Evolutionary conservation across 2,329 filamentous ascomycete genomes (phyloP).

Genomic region (Podosphaera fusca): DNA sequence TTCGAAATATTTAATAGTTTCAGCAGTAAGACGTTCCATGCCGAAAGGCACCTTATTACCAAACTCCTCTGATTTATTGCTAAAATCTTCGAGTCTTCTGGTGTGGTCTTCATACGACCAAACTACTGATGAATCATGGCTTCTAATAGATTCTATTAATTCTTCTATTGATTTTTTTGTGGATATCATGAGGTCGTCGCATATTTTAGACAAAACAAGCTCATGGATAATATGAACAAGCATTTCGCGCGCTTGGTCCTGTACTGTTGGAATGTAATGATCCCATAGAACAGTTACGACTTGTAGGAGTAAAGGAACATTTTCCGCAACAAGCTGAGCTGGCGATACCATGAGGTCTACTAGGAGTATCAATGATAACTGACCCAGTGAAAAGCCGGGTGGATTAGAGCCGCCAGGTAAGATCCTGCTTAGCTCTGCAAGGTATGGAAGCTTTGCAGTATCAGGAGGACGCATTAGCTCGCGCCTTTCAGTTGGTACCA

Average conservation of each 20-base stretch:
- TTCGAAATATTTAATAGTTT: constrained; percentile 70
- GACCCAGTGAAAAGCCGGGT: constrained; percentile 74
- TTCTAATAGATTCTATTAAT: constrained; percentile 66
- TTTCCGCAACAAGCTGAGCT: constrained; percentile 54
- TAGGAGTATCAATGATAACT: constrained; percentile 75
- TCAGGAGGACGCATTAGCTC: constrained; percentile 46
- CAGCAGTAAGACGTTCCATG: constrained; percentile 64
- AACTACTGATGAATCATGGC: constrained; percentile 61
- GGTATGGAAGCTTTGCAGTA: constrained; percentile 56
- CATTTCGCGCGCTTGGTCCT: constrained; percentile 94
- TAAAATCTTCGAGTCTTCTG: constrained; percentile 16
- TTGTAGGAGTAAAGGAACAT: constrained; percentile 68
- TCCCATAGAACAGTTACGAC: constrained; percentile 91
- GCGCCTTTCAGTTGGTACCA: constrained; percentile 76
- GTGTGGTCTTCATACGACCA: constrained; percentile 81
- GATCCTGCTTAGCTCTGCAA: constrained; percentile 59
- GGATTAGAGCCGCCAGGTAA: constrained; percentile 79
- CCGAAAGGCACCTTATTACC: constrained; percentile 63
- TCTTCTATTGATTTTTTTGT: constrained; percentile 62
- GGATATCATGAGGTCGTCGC: constrained; percentile 36
- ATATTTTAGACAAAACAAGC: constrained; percentile 59
- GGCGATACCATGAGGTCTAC: constrained; percentile 94
- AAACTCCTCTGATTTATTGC: constrained; percentile 49
- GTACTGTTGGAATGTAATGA: constrained; percentile 82
- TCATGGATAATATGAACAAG: constrained; percentile 93